Conservation (phyloP, 495 filamentous ascomycete genomes). For the Penicillium atrosanguineum region DNA sequence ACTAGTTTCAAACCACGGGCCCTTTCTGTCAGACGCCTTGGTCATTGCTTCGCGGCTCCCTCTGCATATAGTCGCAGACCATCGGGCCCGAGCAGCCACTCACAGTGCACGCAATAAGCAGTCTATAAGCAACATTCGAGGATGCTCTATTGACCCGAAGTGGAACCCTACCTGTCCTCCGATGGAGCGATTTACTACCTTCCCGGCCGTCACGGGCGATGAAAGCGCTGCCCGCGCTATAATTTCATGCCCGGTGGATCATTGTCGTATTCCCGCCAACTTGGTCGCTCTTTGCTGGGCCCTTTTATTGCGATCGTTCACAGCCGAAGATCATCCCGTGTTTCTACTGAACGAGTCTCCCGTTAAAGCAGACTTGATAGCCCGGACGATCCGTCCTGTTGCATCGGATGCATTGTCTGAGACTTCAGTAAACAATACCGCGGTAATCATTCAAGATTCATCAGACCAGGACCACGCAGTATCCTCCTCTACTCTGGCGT, state of each 20-base stretch:
- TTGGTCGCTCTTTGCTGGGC: slow-evolving; percentile 39
- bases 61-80: slow-evolving; percentile 17
- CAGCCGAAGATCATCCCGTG: slow-evolving; percentile 28
- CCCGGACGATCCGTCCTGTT: slow-evolving; percentile 20
- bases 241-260: slow-evolving; percentile 22
- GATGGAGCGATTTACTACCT: slow-evolving; percentile 26
- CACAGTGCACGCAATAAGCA: slow-evolving; percentile 23
- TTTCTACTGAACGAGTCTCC: slow-evolving; percentile 33
- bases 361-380: slow-evolving; percentile 33
- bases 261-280: slow-evolving; percentile 19
- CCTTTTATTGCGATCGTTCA: slow-evolving; percentile 36
- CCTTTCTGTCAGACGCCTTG: slow-evolving; percentile 7
- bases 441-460: slow-evolving; percentile 16
- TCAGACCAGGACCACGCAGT: not conserved
- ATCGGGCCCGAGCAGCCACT: slow-evolving; percentile 19
- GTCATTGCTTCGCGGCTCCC: slow-evolving; percentile 11
- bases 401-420: slow-evolving; percentile 11
- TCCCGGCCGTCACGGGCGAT: slow-evolving; percentile 17
- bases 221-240: slow-evolving; percentile 14
- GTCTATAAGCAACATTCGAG: slow-evolving; percentile 16
- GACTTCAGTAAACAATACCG: slow-evolving; percentile 17
- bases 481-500: slow-evolving; percentile 14
- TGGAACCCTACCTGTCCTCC: not conserved
- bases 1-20: slow-evolving; percentile 4
- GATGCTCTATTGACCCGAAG: slow-evolving; percentile 12